phyloP scores from a whole-genome alignment of 257 asterid species.

The Linaria vulgaris region DNA sequence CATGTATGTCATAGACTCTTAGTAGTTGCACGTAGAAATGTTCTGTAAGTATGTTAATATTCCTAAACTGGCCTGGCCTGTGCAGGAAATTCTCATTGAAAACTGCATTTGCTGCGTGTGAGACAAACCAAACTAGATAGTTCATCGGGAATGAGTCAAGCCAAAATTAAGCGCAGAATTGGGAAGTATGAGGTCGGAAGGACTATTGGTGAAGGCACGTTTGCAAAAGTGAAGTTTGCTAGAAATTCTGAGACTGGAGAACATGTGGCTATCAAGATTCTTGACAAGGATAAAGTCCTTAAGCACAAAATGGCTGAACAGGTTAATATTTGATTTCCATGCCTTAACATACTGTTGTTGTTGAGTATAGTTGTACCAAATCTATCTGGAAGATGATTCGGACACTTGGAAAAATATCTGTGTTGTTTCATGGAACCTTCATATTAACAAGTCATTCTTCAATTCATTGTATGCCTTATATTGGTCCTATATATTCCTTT shows the following conservation, averaged over 20 bases:
- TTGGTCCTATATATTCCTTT: slow-evolving; percentile 10
- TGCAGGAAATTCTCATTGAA: slow-evolving; percentile 35
- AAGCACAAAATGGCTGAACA: slow-evolving; percentile 96
- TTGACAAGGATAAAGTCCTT: slow-evolving; percentile 89
- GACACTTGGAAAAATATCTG: neutral
- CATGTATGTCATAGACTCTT: too few relatives aligned
- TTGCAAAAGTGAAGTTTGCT: slow-evolving; percentile 91
- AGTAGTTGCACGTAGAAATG: neutral
- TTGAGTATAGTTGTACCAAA: neutral
- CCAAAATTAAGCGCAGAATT: slow-evolving; percentile 63
- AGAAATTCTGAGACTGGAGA: slow-evolving; percentile 76
- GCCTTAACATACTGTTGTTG: neutral
- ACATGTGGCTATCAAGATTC: slow-evolving; percentile 82
- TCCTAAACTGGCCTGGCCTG: neutral
- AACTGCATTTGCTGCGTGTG: slow-evolving; percentile 7
- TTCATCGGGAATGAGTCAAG: slow-evolving; percentile 51
- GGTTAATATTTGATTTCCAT: slow-evolving; percentile 37
- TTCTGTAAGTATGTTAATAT: neutral
- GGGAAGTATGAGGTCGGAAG: slow-evolving; percentile 93
- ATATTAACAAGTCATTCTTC: neutral
- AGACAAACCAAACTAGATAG: slow-evolving; percentile 6
- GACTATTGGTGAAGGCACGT: slow-evolving; percentile 93
- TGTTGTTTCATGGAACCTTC: neutral
- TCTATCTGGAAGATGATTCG: neutral
- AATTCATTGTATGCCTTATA: neutral